These are phyloP conservation scores for Tremellales sp. DNA, from an alignment of 1,284 basidiomycete species.

Conservation along the genomic window DNA sequence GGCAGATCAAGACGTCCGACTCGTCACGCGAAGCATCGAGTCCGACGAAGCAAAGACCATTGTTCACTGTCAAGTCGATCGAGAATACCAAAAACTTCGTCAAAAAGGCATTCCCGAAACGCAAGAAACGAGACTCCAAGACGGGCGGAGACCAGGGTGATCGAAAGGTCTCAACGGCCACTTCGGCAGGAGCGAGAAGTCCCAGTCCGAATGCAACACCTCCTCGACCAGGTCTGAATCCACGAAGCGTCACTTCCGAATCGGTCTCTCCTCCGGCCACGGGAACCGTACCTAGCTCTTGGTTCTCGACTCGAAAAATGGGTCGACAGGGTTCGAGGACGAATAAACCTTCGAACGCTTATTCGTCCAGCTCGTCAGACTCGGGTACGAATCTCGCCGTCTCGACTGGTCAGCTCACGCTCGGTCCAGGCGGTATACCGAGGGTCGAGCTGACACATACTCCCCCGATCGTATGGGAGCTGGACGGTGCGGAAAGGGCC, in stretches of 20 bases:
- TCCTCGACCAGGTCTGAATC: not conserved
- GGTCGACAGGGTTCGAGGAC: not conserved
- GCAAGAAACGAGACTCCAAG: too few species aligned
- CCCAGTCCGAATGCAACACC: not conserved
- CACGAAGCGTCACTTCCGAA: not conserved
- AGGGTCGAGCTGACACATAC: not conserved
- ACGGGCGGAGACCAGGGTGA: too few species aligned
- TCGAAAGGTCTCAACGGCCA: not conserved
- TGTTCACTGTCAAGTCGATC: constrained; percentile 18
- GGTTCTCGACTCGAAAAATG: not conserved
- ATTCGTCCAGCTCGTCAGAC: not conserved
- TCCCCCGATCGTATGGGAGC: not conserved
- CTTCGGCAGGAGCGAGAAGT: not conserved
- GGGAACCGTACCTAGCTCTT: too few species aligned
- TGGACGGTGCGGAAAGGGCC: too few species aligned
- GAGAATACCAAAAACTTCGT: constrained; percentile 34
- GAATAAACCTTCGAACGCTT: not conserved
- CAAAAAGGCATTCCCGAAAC: constrained; percentile 30
- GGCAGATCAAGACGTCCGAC: constrained; percentile 14
- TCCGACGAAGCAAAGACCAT: constrained; percentile 17
- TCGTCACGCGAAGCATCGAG: constrained; percentile 7
- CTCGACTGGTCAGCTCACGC: too few species aligned
- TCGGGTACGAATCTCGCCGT: not conserved
- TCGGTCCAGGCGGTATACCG: too few species aligned
- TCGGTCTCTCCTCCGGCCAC: not conserved